Percentiles rank a stretch among this genome's conserved stretches.
phyloP scores from a whole-genome alignment of 805 yeast genomes.

The Starmera amethionina region DNA sequence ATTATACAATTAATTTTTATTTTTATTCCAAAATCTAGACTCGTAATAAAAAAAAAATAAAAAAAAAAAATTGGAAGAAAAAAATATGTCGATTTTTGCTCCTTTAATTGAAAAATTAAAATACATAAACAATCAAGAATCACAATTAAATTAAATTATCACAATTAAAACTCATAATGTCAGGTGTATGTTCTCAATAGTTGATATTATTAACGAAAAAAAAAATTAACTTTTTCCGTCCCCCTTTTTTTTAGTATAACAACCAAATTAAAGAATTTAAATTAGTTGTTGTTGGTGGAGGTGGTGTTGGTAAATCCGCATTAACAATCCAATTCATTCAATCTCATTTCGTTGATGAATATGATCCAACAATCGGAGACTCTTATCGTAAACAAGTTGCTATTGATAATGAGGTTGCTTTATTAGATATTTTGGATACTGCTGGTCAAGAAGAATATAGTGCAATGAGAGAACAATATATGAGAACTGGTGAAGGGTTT shows the following conservation, averaged over 20 bases:
- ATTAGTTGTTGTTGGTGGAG: conserved; percentile 95
- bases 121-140: background rate
- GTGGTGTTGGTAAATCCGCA: conserved; percentile 98
- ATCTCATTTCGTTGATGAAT: conserved; percentile 92
- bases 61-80: background rate
- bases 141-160: background rate
- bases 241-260: conserved; percentile 3
- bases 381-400: conserved; percentile 82
- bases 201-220: no score
- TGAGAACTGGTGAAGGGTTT: conserved; percentile 95
- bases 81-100: no score
- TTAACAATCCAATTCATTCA: conserved; percentile 91
- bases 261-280: conserved; percentile 64
- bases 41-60: background rate
- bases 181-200: background rate
- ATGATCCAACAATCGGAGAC: conserved; percentile 96
- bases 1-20: no score
- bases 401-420: conserved; percentile 68
- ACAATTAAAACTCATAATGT: background rate
- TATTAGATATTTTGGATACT: conserved; percentile 87
- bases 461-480: conserved; percentile 89
- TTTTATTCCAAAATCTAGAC: no score
- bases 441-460: conserved; percentile 98
- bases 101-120: background rate
- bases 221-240: background rate